phyloP scores from a whole-genome alignment of 768 basidiomycete genomes.

The Xanthoconium stramineum region DNA sequence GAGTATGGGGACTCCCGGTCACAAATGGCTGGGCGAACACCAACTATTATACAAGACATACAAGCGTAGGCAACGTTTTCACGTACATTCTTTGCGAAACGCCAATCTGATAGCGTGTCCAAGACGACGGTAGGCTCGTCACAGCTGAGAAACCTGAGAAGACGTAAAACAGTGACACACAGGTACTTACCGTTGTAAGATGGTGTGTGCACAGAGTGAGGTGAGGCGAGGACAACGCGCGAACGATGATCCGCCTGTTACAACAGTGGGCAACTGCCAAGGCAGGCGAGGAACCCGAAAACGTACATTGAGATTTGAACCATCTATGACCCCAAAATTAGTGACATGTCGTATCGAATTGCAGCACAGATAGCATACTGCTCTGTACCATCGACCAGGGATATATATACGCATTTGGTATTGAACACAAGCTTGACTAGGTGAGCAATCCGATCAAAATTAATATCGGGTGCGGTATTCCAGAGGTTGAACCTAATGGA shows the following conservation, averaged over 20 bases:
- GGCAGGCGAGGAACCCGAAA: neutral
- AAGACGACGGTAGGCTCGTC: slow-evolving; percentile 87
- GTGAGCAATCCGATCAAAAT: slow-evolving; percentile 93
- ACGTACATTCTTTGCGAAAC: slow-evolving; percentile 79
- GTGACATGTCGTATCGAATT: slow-evolving; percentile 1
- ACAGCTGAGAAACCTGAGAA: slow-evolving; percentile 41
- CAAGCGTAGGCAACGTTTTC: neutral
- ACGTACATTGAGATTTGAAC: slow-evolving; percentile 86
- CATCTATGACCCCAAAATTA: slow-evolving; percentile 46
- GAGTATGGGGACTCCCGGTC: slow-evolving; percentile 57
- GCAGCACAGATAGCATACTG: slow-evolving; percentile 50
- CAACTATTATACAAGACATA: neutral
- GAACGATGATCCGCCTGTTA: slow-evolving; percentile 44
- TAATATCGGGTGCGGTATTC: slow-evolving; percentile 80
- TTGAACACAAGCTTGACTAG: slow-evolving; percentile 91
- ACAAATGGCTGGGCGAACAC: slow-evolving; percentile 60
- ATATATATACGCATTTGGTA: slow-evolving; percentile 80
- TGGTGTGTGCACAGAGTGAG: slow-evolving; percentile 82
- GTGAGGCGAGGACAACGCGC: slow-evolving; percentile 49
- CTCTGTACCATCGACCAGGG: slow-evolving; percentile 78
- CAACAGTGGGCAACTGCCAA: neutral
- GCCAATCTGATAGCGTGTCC: slow-evolving; percentile 80
- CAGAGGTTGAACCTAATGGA: slow-evolving; percentile 79
- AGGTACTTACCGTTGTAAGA: slow-evolving; percentile 63
- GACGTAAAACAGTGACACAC: neutral